Evolutionary conservation across 2,329 filamentous ascomycete species (phyloP).

Genomic region (Diaporthe caulivora): DNA sequence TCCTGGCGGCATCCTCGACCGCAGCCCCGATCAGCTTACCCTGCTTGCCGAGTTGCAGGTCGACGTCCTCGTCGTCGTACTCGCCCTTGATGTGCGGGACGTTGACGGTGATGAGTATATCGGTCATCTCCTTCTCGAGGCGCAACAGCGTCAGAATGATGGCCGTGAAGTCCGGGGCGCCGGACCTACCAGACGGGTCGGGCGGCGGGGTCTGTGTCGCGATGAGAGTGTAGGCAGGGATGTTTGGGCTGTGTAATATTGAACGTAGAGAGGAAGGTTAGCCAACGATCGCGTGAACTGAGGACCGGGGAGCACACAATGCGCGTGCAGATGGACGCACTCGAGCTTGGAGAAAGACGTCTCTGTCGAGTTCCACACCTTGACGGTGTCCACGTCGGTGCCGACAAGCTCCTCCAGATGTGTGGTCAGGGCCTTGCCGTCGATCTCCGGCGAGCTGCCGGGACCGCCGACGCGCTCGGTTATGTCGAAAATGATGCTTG

Average conservation of each 20-base stretch:
- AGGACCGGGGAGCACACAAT: not conserved
- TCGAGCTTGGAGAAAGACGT: constrained; percentile 69
- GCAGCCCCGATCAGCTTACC: constrained; percentile 77
- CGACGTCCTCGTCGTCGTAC: constrained; percentile 79
- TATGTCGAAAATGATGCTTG: constrained; percentile 91
- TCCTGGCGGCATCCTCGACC: constrained; percentile 74
- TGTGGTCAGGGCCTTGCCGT: constrained; percentile 77
- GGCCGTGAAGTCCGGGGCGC: constrained; percentile 74
- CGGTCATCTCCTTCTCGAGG: constrained; percentile 80
- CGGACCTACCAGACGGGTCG: constrained; percentile 48
- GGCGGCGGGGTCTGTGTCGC: constrained; percentile 69
- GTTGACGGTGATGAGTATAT: constrained; percentile 88
- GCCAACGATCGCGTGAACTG: not conserved
- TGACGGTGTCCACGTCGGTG: constrained; percentile 71
- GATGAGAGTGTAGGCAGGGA: constrained; percentile 77
- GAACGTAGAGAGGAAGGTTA: not conserved
- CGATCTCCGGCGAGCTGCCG: constrained; percentile 67
- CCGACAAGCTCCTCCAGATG: constrained; percentile 79
- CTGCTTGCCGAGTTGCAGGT: constrained; percentile 73
- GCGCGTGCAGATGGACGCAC: constrained; percentile 51
- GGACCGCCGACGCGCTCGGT: constrained; percentile 79
- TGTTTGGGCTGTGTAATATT: constrained; percentile 54
- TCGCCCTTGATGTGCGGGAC: constrained; percentile 84
- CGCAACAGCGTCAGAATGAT: constrained; percentile 84
- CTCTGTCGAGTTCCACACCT: constrained; percentile 75